Base-by-base conservation (phyloP, 1,284 basidiomycete species). In the Vanrija sp. region DNA sequence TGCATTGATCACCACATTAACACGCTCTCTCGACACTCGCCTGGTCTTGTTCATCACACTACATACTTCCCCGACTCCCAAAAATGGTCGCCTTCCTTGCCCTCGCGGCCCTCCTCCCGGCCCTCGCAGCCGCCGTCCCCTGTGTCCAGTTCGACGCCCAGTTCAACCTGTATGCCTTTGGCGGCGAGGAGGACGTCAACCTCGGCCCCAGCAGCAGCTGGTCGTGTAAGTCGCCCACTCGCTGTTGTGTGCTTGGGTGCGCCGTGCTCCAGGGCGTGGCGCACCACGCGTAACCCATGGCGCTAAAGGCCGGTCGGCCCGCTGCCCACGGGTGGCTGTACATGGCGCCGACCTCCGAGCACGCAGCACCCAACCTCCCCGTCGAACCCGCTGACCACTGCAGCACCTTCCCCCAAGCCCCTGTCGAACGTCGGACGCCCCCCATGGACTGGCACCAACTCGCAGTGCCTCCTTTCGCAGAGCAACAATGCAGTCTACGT, bases 401-500 rank as follows among this genome's bases (percentile, higher is more conserved):
- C 54, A 76, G 73, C 67, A 8, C 70, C 72, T 3, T 46, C 47
- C 37, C 50, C 68, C 1, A 64, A 58, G 9, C 53, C 67, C 3
- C 56, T 76, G 20, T 62, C 68, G 6, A 62, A 65, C 15, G 54
- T 60, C 37, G 72, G 73, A 23, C 57, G 76, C 60, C 75, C 75
- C 65, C 69, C 75, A 23, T 77, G 69, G 68, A 71, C 69, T 6
- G 75, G 75, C 23, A 68, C 67, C 57, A 65, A 69, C 60, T 67
- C 71, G 5, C 72, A 73, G 47, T 77, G 76, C 61, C 51, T 75
- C 43, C 61, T 76, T n/a, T 69, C 68, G 10, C 74, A 76, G 57
- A 70, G 65, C 58, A 67, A 66, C 61, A 77, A 77, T 48, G 69
- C 87, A 38, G 80, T 93, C 67, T 92, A 92, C 67, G 83, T 91